A percentile compares a stretch with the other conserved stretches of the same genome.
Conservation (phyloP, 371 early-diverging fungal species). For the Scutellospora calospora region DNA sequence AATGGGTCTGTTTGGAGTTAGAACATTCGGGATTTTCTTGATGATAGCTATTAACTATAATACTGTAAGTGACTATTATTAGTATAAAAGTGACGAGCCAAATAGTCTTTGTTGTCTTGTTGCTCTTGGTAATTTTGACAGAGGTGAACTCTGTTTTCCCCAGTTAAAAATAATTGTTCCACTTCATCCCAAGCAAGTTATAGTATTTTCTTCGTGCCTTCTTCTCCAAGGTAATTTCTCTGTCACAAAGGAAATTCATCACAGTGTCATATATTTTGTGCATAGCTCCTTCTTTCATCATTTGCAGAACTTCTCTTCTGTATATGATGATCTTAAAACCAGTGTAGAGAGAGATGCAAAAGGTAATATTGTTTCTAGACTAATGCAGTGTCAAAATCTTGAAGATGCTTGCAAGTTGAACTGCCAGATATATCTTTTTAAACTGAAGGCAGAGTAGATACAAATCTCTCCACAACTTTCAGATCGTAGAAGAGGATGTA, state of each 20-base stretch:
- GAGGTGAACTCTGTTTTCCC: conserved; percentile 28
- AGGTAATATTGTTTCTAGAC: conserved; percentile 12
- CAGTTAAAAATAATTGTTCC: conserved; percentile 29
- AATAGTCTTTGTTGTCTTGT: conserved; percentile 32
- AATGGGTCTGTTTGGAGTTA: conserved; percentile 21
- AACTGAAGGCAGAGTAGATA: conserved; percentile 5
- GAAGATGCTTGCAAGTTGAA: neutral
- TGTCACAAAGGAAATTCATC: conserved; percentile 5
- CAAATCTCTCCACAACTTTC: neutral
- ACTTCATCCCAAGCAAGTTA: neutral
- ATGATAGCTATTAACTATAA: conserved; percentile 38
- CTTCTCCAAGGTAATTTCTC: conserved; percentile 29
- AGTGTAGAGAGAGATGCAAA: conserved; percentile 20
- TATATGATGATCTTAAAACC: neutral
- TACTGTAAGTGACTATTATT: conserved; percentile 34
- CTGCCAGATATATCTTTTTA: neutral
- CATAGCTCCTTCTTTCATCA: conserved; percentile 31
- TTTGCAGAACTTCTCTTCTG: neutral
- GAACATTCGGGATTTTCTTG: neutral
- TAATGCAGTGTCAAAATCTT: neutral
- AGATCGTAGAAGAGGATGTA: conserved; percentile 27
- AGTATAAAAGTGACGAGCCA: conserved; percentile 9
- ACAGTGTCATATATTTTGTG: conserved; percentile 36
- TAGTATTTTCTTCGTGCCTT: conserved; percentile 32
- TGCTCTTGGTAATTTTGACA: conserved; percentile 31